These are phyloP conservation scores for Yamadazyma epiphylla DNA, from an alignment of 1,139 yeast genomes.

Conservation along the genomic window DNA sequence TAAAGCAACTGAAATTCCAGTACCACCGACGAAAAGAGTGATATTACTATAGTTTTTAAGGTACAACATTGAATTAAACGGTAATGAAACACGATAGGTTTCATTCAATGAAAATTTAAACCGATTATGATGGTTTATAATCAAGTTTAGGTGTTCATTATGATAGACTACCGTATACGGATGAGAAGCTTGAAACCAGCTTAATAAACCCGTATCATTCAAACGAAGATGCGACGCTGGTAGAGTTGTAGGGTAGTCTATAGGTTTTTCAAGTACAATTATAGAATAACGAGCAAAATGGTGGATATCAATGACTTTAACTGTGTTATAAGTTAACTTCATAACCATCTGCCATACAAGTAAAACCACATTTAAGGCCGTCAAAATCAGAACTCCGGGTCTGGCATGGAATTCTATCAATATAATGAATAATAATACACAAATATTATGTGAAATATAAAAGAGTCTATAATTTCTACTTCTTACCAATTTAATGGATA, in stretches of 20 bases:
- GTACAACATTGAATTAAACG: constrained; percentile 8
- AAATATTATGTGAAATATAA: constrained; percentile 32
- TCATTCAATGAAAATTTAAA: constrained; percentile 3
- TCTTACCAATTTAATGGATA: constrained; percentile 46
- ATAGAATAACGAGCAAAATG: constrained; percentile 10
- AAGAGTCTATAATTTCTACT: constrained; percentile 25
- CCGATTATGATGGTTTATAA: constrained; percentile 6
- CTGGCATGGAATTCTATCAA: constrained; percentile 40
- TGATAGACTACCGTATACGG: constrained; percentile 29
- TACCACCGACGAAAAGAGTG: constrained; percentile 70
- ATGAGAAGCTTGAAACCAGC: constrained; percentile 35
- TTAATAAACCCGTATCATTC: constrained; percentile 14
- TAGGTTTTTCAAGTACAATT: constrained; percentile 23
- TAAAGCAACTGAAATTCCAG: constrained; percentile 77
- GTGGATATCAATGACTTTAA: constrained; percentile 4
- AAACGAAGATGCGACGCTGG: constrained; percentile 40
- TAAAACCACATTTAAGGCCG: constrained; percentile 17
- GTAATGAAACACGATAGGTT: constrained; percentile 10
- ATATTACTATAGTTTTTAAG: constrained; percentile 4
- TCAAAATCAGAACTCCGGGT: constrained; percentile 32
- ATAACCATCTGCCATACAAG: constrained; percentile 22
- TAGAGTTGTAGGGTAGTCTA: constrained; percentile 21
- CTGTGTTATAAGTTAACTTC: constrained; percentile 7
- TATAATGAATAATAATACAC: constrained; percentile 25
- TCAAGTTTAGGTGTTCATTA: constrained; percentile 8